Evolutionary conservation across 768 basidiomycete genomes (phyloP), one percentile per base, ranked within the genome.

Genomic region (Pholiota microspora): DNA sequence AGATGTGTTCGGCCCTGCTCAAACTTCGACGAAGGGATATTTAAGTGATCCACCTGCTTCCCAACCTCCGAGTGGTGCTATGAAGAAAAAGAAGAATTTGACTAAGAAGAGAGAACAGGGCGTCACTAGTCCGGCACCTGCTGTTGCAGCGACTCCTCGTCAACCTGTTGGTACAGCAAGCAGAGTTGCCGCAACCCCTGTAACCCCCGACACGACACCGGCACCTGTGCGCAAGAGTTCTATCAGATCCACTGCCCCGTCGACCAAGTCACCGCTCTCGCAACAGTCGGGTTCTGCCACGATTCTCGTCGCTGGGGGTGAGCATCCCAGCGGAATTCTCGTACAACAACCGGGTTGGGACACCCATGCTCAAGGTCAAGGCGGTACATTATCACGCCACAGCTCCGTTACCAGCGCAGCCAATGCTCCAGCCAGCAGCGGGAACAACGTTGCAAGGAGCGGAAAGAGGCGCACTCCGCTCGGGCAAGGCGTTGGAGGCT

Each of bases 401-500:
- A 62, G 65, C 2, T 73, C 72, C 10, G 46, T 74, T 12, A 42
- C 46, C 25, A 73, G 71, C 51, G 64, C 71, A 7, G 62, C 64
- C 9, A 71, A 67, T 54, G 67, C 70, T 0, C 67, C 69, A 9
- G 44, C 61, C n/a, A 44, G n/a, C 18, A 18, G 40, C 7, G 21
- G 21, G 7, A 36, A 15, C 9, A 51, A 29, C 24, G 36, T 23
- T 12, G 23, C 21, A 21, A 36, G 38, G 42, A 32, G 42, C 47
- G 44, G 55, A 28, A 51, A 45, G 28, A 57, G 47, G 58, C 45
- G 55, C 47, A 52, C 60, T n/a, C 27, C 42, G 18, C 50, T 64
- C 21, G 67, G 65, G 15, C 59, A 64, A 28, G 63, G 64, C 31
- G 56, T 64, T 49, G 50, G 59, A 34, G 49, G 51, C 0, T 44